Percentiles rank a stretch among this genome's conserved stretches.
Evolutionary conservation across 1,139 yeast species (phyloP).

Genomic region (Suhomyces yuchorum): DNA sequence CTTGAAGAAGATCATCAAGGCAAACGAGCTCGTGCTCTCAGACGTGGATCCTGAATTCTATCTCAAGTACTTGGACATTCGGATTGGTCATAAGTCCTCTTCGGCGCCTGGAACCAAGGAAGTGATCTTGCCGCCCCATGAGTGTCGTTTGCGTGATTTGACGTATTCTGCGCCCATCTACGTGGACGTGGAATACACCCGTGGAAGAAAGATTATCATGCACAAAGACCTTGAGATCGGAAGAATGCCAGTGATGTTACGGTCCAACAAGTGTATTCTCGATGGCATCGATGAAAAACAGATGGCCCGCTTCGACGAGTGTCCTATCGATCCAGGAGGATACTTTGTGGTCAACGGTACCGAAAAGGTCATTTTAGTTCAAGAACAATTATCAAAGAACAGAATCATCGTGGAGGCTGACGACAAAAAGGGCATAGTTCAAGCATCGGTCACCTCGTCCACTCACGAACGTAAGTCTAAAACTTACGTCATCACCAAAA

Average conservation of each 20-base stretch:
- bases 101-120: conserved; percentile 57
- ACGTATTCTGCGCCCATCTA: conserved; percentile 95
- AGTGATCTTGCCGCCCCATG: conserved; percentile 85
- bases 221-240: conserved; percentile 93
- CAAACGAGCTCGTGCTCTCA: conserved; percentile 84
- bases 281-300: conserved; percentile 74
- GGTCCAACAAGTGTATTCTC: conserved; percentile 87
- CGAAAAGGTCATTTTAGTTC: conserved; percentile 93
- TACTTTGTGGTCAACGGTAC: conserved; percentile 97
- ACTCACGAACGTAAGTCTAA: conserved; percentile 98
- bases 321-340: conserved; percentile 99
- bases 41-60: conserved; percentile 98
- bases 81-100: conserved; percentile 75
- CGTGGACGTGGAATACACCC: conserved; percentile 95
- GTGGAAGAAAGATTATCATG: conserved; percentile 89
- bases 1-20: conserved; percentile 85
- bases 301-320: conserved; percentile 90
- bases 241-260: conserved; percentile 95
- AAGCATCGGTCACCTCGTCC: conserved; percentile 96
- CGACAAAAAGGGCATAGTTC: conserved; percentile 90
- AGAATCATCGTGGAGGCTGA: conserved; percentile 98
- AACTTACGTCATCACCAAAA: conserved; percentile 91
- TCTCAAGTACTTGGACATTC: conserved; percentile 84
- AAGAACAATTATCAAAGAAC: conserved; percentile 94
- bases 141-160: conserved; percentile 91